Evolutionary conservation across 495 filamentous ascomycete species (phyloP), one percentile per base, ranked within the genome.

Genomic region (Xylaria cubensis): DNA sequence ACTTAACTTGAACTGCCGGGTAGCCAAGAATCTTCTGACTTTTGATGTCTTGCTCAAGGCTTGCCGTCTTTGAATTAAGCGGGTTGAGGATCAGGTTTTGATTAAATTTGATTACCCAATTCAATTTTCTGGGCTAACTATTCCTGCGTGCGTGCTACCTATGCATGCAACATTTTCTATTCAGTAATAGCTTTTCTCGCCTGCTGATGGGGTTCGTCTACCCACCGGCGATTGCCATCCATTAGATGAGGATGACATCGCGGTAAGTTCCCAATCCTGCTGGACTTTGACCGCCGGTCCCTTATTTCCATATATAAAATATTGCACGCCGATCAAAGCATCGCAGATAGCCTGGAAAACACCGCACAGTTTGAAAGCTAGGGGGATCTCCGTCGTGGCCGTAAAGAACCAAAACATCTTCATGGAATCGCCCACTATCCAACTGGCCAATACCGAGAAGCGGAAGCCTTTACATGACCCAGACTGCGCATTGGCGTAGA

Each of bases 391-490:
- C 15, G 86, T 85, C 36, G 85, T 84, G 15, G 92, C 91, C 44
- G 86, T 89, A 79, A 94, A 94, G 83, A 98, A 98, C 85, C 93
- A 99, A 58, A 91, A 91, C 89, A 97, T 92, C 86, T 99, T 99
- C 92, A 97, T 97, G 44, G 89, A 84, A 82, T 99, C 96, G 74
- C 96, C 96, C 15, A 93, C 80, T 72, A 99, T 82, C 96, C 96
- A 99, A 59, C 92, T 94, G 5, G 86, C 90, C 32, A 98, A 82
- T 7, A 99, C 94, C 13, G 91, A 94, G 8, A 97, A 55, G 3
- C 96, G 89, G 83, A 99, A 97, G 10, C 96, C 96, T 77, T 92
- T 92, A 83, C 94, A 97, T 4, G 93, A 95, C 58, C 88, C 87
- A 0, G 91, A 89, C 29, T 86, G 89, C 73, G 92, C 86, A 80